These are phyloP conservation scores for Rhododendron henanense DNA, from an alignment of 148 eudicot genomes.

Conservation along the genomic window DNA sequence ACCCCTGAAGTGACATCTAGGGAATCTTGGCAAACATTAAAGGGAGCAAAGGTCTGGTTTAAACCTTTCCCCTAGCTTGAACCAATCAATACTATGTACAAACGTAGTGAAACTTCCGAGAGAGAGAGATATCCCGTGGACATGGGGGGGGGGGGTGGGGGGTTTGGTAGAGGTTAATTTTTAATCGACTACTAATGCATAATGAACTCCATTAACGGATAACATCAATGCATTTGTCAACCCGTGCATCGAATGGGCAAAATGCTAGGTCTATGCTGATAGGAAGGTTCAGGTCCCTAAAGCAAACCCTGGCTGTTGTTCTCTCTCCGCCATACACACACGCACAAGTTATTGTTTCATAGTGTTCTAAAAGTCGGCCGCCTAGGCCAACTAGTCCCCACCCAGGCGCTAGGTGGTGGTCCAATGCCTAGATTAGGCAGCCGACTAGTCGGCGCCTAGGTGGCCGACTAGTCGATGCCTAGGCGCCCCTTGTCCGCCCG, in stretches of 20 bases:
- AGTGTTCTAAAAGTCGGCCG: not conserved
- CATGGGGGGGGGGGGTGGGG: too few species aligned
- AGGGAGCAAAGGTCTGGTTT: not conserved
- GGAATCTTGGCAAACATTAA: not conserved
- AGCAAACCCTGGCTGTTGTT: not conserved
- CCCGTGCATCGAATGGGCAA: not conserved
- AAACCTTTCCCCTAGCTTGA: not conserved
- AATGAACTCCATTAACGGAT: not conserved
- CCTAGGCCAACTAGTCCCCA: too few species aligned
- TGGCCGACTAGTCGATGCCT: too few species aligned
- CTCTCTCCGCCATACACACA: not conserved
- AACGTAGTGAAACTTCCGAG: not conserved
- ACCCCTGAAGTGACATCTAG: not conserved
- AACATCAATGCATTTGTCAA: not conserved
- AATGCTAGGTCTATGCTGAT: not conserved
- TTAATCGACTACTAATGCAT: not conserved
- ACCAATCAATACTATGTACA: not conserved
- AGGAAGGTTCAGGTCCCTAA: not conserved
- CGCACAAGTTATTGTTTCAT: not conserved
- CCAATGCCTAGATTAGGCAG: too few species aligned
- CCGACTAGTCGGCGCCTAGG: too few species aligned
- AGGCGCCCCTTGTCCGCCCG: too few species aligned
- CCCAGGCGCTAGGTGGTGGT: too few species aligned
- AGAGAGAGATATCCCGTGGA: too few species aligned
- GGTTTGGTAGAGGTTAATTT: too few species aligned